These are phyloP conservation scores for Pichia sp. DNA, from an alignment of 1,139 yeast species.

Conservation along the genomic window DNA sequence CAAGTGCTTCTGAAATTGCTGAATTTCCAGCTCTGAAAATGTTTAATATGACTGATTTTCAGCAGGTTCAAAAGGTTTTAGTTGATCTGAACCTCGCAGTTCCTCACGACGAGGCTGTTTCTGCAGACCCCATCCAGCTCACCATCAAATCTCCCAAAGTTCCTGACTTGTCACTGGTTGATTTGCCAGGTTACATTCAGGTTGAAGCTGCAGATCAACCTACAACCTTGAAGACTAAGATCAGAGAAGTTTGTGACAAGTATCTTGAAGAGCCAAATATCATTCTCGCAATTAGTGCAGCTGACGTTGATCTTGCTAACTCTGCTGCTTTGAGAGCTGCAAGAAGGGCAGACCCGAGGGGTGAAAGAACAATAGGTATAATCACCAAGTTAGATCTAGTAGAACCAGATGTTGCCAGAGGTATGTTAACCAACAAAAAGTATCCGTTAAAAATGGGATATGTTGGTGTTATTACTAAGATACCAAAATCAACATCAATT, in stretches of 20 bases:
- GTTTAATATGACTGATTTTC: constrained; percentile 78
- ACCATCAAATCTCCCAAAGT: constrained; percentile 88
- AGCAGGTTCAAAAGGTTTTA: constrained; percentile 79
- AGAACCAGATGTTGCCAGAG: constrained; percentile 66
- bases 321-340: constrained; percentile 92
- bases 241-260: constrained; percentile 72
- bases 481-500: constrained; percentile 44
- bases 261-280: constrained; percentile 90
- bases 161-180: constrained; percentile 91
- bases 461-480: constrained; percentile 90
- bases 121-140: constrained; percentile 27
- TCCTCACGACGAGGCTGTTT: constrained; percentile 44
- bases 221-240: constrained; percentile 68
- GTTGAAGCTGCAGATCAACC: constrained; percentile 98
- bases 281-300: constrained; percentile 92
- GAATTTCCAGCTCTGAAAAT: constrained; percentile 89
- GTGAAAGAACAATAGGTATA: constrained; percentile 94
- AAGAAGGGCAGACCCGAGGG: constrained; percentile 87
- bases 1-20: constrained; percentile 78
- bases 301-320: constrained; percentile 96
- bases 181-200: constrained; percentile 96
- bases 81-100: constrained; percentile 90
- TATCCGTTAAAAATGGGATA: constrained; percentile 95
- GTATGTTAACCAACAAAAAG: constrained; percentile 65
- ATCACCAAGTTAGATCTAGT: constrained; percentile 91